Percentiles rank a stretch among this genome's conserved stretches.
Conservation (phyloP, 371 early-diverging fungal genomes). For the Pancytospora philotis region DNA sequence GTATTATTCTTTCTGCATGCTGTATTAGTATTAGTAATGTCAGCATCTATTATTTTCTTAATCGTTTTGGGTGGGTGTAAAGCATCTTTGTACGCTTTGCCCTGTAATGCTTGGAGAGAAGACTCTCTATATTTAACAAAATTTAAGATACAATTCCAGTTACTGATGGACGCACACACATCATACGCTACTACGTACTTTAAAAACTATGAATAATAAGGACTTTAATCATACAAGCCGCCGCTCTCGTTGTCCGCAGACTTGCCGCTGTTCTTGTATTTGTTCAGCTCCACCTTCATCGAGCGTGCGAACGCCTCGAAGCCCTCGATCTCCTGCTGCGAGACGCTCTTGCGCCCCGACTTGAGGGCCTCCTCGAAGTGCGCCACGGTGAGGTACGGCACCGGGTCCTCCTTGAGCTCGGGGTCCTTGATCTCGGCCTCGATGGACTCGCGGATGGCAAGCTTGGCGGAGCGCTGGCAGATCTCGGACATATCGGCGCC, state of each 20-base stretch:
- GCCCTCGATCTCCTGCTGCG: constrained; percentile 84
- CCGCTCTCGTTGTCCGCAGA: not conserved
- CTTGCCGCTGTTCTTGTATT: constrained; percentile 16
- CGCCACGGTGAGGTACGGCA: constrained; percentile 75
- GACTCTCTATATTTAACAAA: too few relatives aligned
- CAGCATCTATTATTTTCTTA: too few relatives aligned
- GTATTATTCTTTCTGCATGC: too few relatives aligned
- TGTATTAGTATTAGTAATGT: too few relatives aligned
- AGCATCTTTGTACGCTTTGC: too few relatives aligned
- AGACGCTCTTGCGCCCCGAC: constrained; percentile 85
- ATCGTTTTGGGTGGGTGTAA: too few relatives aligned
- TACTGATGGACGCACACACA: too few relatives aligned
- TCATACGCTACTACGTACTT: too few relatives aligned
- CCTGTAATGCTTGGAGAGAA: too few relatives aligned
- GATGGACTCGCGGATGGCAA: constrained; percentile 94
- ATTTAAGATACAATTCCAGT: too few relatives aligned
- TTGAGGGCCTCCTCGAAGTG: constrained; percentile 96
- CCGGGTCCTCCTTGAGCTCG: constrained; percentile 62
- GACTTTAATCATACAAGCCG: too few relatives aligned
- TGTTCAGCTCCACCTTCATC: constrained; percentile 54
- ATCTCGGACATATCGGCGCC: constrained; percentile 99
- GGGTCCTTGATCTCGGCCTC: constrained; percentile 67
- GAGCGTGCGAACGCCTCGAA: constrained; percentile 91
- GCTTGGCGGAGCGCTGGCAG: constrained; percentile 95
- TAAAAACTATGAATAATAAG: too few relatives aligned